Evolutionary conservation across 495 filamentous ascomycete genomes (phyloP).

Genomic region (Cenococcum geophilum): DNA sequence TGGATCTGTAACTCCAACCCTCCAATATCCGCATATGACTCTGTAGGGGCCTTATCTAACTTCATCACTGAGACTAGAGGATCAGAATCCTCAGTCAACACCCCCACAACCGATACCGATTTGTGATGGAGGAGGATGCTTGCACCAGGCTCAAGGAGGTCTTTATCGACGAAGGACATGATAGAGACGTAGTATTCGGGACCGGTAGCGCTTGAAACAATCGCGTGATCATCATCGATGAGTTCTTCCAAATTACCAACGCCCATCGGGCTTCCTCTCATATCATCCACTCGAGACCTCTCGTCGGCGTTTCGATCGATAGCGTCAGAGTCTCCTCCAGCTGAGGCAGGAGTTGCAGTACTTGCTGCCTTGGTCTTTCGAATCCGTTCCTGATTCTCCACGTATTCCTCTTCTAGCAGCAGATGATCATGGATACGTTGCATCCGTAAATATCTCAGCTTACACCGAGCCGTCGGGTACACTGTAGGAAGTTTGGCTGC

Average conservation of each 20-base stretch:
- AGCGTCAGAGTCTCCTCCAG: conserved; percentile 54
- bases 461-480: conserved; percentile 93
- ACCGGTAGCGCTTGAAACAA: conserved; percentile 93
- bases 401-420: conserved; percentile 94
- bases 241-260: conserved; percentile 97
- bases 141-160: conserved; percentile 91
- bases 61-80: conserved; percentile 98
- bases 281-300: conserved; percentile 92
- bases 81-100: conserved; percentile 94
- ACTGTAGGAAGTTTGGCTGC: conserved; percentile 90
- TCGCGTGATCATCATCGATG: conserved; percentile 99
- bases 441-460: conserved; percentile 93
- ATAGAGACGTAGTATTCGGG: conserved; percentile 99
- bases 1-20: conserved; percentile 93
- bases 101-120: conserved; percentile 93
- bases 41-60: conserved; percentile 96
- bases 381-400: conserved; percentile 94
- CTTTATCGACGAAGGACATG: conserved; percentile 99
- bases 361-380: conserved; percentile 82
- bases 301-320: conserved; percentile 88
- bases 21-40: conserved; percentile 98
- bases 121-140: conserved; percentile 97
- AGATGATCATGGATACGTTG: conserved; percentile 97
- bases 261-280: conserved; percentile 97
- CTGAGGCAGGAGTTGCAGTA: conserved; percentile 50